A percentile compares a stretch with the other conserved stretches of the same genome.
phyloP scores from a whole-genome alignment of 257 asterid genomes.

The Solanum dulcamara region DNA sequence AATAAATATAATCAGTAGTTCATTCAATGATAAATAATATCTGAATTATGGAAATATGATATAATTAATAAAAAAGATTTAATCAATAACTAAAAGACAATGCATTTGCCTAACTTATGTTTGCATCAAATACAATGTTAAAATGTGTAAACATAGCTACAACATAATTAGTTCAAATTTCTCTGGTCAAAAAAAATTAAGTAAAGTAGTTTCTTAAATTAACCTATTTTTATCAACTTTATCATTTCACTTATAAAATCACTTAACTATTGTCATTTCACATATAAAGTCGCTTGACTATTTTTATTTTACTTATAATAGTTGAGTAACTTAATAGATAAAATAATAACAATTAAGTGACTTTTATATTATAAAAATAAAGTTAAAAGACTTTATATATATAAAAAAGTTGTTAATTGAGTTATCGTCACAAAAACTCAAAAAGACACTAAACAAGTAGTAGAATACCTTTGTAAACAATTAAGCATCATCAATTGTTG shows the following conservation, averaged over 20 bases:
- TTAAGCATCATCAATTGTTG: not conserved
- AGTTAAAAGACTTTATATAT: too few species aligned
- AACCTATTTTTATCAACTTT: not conserved
- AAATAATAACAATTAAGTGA: too few species aligned
- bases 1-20: not conserved
- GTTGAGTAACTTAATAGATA: too few species aligned
- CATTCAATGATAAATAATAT: not conserved
- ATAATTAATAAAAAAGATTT: not conserved
- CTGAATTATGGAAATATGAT: not conserved
- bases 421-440: not conserved
- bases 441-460: not conserved
- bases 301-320: too few species aligned
- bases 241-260: rapidly evolving
- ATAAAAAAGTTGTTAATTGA: rapidly evolving
- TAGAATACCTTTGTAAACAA: not conserved
- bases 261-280: too few species aligned
- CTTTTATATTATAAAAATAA: too few species aligned
- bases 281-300: too few species aligned
- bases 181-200: not conserved
- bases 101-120: not conserved
- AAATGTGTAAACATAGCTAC: not conserved
- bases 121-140: not conserved
- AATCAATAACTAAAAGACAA: not conserved
- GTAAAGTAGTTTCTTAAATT: not conserved
- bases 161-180: not conserved